Conservation (phyloP, 1,284 basidiomycete species). For the Cutaneotrichosporon cutaneum region DNA sequence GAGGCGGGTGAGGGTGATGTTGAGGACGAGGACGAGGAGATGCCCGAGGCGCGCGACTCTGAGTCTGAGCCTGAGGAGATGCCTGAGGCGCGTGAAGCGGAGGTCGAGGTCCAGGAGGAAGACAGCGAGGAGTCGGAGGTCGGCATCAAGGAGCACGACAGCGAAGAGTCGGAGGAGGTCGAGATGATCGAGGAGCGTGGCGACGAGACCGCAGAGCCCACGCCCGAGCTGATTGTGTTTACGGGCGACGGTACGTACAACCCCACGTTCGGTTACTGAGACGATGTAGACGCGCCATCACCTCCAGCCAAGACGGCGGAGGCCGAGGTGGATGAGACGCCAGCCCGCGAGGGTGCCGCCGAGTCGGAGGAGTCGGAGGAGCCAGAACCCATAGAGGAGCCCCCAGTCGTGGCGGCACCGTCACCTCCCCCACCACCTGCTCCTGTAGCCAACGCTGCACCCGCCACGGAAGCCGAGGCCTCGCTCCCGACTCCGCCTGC, state of each 20-base stretch:
- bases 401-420: background rate
- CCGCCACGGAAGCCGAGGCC: background rate
- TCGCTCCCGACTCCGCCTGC: background rate
- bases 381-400: background rate
- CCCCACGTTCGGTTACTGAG: conserved; percentile 2
- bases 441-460: background rate
- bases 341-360: background rate
- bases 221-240: background rate
- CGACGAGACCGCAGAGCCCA: background rate
- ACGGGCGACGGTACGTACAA: background rate
- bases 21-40: background rate
- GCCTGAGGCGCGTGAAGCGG: too few species aligned
- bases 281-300: background rate
- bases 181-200: background rate
- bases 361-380: background rate
- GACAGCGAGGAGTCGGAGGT: background rate
- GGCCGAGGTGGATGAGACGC: background rate
- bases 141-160: background rate
- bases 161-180: background rate
- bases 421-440: background rate
- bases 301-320: background rate
- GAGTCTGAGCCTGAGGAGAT: too few species aligned
- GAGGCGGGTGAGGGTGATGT: background rate
- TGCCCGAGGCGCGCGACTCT: background rate
- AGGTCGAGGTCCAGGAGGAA: background rate